Percentiles rank a stretch among this genome's conserved stretches.
phyloP scores from a whole-genome alignment of 2,329 filamentous ascomycete genomes.

The Sporothrix euskadiensis region DNA sequence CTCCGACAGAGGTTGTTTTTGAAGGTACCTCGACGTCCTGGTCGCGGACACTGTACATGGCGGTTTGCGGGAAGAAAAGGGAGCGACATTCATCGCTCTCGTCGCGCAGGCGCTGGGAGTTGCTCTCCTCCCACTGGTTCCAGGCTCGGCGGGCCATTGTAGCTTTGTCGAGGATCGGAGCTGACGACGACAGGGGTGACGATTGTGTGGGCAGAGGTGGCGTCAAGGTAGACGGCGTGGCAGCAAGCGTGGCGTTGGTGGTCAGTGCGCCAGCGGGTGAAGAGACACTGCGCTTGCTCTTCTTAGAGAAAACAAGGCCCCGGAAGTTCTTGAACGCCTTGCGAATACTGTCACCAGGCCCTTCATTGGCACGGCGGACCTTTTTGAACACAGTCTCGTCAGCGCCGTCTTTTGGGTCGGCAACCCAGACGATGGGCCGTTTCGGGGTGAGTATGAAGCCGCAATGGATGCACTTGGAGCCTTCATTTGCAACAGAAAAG shows the following conservation, averaged over 20 bases:
- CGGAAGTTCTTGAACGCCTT: constrained; percentile 26
- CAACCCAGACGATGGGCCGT: constrained; percentile 25
- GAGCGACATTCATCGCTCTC: not conserved
- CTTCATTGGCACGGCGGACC: constrained; percentile 2
- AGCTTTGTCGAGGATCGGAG: not conserved
- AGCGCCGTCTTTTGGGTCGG: not conserved
- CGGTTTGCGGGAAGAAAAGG: constrained; percentile 28
- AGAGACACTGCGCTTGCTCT: constrained; percentile 9
- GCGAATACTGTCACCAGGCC: constrained; percentile 24
- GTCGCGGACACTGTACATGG: constrained; percentile 26
- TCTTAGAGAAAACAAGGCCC: constrained; percentile 21
- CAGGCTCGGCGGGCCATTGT: constrained; percentile 12
- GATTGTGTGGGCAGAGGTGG: not conserved
- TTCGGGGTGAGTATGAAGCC: constrained; percentile 16
- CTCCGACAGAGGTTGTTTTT: not conserved
- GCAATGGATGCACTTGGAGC: constrained; percentile 11
- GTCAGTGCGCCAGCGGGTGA: not conserved
- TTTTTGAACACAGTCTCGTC: constrained; percentile 13
- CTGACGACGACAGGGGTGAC: not conserved
- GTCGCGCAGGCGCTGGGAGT: constrained; percentile 19
- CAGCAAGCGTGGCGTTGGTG: not conserved
- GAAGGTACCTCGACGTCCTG: not conserved
- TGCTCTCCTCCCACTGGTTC: constrained; percentile 30
- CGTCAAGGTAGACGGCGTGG: not conserved
- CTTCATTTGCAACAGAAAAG: not conserved